Base-by-base conservation (phyloP, 176 grass and related monocot genomes). In the Hyparrhenia diplandra region DNA sequence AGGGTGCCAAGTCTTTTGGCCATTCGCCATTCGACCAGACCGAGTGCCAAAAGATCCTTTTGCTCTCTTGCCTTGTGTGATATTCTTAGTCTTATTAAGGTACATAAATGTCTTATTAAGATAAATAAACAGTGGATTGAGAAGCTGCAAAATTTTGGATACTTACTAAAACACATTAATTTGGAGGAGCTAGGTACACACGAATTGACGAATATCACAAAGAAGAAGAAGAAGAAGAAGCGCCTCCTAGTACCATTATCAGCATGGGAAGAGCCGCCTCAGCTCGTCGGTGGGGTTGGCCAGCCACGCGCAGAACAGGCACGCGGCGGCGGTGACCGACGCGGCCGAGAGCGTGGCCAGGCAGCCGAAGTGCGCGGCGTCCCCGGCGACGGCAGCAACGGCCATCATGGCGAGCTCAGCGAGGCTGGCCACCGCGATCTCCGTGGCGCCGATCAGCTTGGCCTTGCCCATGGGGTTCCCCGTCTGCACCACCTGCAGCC, bases 401-500 rank as follows among this genome's bases (percentile, higher is more conserved):
- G 51, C 85, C 78, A 90, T 85, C 85, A 94, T 90, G 5, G 83
- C 74, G 23, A 93, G 85, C 71, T 90, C 91, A 0, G 85, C 82
- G 29, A 93, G 75, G 88, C 88, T 90, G 52, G 91, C 87, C 11
- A 90, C 74, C 6, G 87, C 88, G 28, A 89, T 75, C 84, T 93
- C 91, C 6, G 80, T 90, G 0, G 84, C 69, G 29, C 91, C 85
- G 49, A 93, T 77, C 5, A 93, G 91, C 68, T 90, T 93, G 0
- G 87, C 87, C 68, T 93, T 93, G 1, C 37, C 55, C 13, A 71
- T 28, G 35, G 84, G 91, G 76, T 81, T 82, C 16, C 83, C 84
- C 5, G 76, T 90, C 71, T 93, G 87, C 76, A 93, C 80, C 30
- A 93, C 80, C 88, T 93, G 91, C 42, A 93, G 77, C 31, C 84